Evolutionary conservation across 1,139 yeast genomes (phyloP).

Genomic region (Hyphopichia pseudoburtonii): DNA sequence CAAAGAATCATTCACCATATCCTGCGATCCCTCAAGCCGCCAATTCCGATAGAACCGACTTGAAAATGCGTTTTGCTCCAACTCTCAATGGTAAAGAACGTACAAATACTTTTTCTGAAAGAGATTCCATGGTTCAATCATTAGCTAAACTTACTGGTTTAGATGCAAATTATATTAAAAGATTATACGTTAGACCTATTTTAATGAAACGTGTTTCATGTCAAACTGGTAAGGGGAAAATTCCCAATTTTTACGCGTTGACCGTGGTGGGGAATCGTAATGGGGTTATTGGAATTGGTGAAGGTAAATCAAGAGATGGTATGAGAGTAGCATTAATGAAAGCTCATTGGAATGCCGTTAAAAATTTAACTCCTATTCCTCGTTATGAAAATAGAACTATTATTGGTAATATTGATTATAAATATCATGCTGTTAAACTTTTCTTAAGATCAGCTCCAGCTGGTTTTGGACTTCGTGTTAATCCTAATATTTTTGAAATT

Average conservation of each 20-base stretch:
- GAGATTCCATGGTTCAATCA: constrained; percentile 40
- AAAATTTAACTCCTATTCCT: constrained; percentile 78
- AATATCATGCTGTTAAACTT: constrained; percentile 84
- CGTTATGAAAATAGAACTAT: constrained; percentile 91
- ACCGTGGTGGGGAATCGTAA: constrained; percentile 91
- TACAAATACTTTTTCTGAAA: constrained; percentile 7
- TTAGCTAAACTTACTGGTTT: constrained; percentile 75
- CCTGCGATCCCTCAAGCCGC: constrained; percentile 43
- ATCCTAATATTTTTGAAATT: constrained; percentile 86
- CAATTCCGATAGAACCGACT: constrained; percentile 42
- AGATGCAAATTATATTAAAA: constrained; percentile 61
- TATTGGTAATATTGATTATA: constrained; percentile 77
- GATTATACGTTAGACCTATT: constrained; percentile 65
- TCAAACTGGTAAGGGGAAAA: constrained; percentile 93
- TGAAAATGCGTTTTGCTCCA: constrained; percentile 36
- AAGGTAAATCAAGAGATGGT: constrained; percentile 85
- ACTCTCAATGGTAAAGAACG: constrained; percentile 6
- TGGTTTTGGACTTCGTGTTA: constrained; percentile 92
- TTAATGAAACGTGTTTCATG: constrained; percentile 82
- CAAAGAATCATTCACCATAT: constrained; percentile 38
- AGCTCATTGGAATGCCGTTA: constrained; percentile 94
- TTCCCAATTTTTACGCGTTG: constrained; percentile 77
- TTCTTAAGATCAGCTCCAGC: constrained; percentile 86
- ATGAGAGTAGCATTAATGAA: constrained; percentile 75
- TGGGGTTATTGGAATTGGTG: constrained; percentile 95